A percentile compares a stretch with the other conserved stretches of the same genome.
phyloP scores from a whole-genome alignment of 78 protist species.

The Protostelium mycophagum region DNA sequence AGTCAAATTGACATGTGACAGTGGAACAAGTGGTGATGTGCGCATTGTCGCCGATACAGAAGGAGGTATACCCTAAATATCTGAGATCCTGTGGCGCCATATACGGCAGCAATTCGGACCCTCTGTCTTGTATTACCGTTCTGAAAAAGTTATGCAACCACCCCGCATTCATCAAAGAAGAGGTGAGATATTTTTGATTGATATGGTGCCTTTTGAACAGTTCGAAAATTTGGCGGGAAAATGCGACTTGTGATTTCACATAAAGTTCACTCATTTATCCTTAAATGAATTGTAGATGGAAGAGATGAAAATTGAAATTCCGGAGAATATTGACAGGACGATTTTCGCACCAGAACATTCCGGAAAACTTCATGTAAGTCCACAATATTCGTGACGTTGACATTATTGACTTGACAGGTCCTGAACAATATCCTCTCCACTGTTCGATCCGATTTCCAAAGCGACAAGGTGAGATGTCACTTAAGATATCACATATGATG shows the following conservation, averaged over 20 bases:
- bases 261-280: background rate
- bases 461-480: background rate
- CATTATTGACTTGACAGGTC: too few species aligned
- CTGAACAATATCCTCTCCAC: background rate
- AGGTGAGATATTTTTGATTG: background rate
- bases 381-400: too few species aligned
- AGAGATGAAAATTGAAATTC: background rate
- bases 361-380: background rate
- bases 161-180: constrained; percentile 19
- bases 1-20: background rate
- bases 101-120: background rate
- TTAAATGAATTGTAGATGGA: background rate
- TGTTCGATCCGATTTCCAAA: background rate
- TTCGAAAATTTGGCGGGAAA: background rate
- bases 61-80: constrained; percentile 8
- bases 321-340: constrained; percentile 27
- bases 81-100: background rate
- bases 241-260: background rate
- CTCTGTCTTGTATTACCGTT: constrained; percentile 31
- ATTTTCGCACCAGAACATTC: background rate
- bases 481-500: too few species aligned
- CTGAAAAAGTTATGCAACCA: constrained; percentile 65
- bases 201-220: background rate
- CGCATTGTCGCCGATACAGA: constrained; percentile 27
- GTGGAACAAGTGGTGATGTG: constrained; percentile 51